Evolutionary conservation across 345 rosid species (phyloP), one percentile per base, ranked within the genome.

Genomic region (Melastoma malabathricum): DNA sequence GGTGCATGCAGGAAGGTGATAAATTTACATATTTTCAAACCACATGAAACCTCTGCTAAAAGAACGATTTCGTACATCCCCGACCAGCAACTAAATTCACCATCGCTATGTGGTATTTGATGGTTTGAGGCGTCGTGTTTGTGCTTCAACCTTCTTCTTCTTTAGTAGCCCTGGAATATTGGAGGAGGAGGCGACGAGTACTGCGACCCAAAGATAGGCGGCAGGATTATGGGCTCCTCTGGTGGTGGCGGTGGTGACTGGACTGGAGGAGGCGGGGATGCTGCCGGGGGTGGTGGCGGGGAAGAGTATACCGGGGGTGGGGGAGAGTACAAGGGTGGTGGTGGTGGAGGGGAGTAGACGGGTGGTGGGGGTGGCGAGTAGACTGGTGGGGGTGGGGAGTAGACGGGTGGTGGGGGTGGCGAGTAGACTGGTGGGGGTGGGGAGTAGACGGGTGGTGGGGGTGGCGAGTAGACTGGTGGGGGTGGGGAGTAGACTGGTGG

Each of bases 121-220:
- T 34, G 41, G 25, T 22, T 34, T 34, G 41, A 34, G 41, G 12
- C 41, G 12, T 22, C 4, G 25, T 4, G 25, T n/a, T n/a, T 22
- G 25, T 34, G 41, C 9, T 34, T 34, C 12, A 9, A 34, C 41
- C 12, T 5, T 34, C 41, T 34, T n/a, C n/a, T 29, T 8, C 41
- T 12, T 75, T 74, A 87, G 64, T 87, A 84, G 61, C 96, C 96
- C 17, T 61, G 75, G 62, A 77, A 67, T 54, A 74, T 55, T 25
- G 95, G 95, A 14, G 95, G 95, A 25, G 95, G 95, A 18, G 95
- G 95, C 5, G 95, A 86, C 4, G 78, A 54, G 63, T 86, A 86
- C 27, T 76, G 65, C 58, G 63, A 72, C 17, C 95, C 95, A 5
- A 86, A 45, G 52, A 54, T 55, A 64, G 80, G 74, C 14, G 95